Base-by-base conservation (phyloP, 108 stramenopile genomes). In the Aurantiochytrium sp. region DNA sequence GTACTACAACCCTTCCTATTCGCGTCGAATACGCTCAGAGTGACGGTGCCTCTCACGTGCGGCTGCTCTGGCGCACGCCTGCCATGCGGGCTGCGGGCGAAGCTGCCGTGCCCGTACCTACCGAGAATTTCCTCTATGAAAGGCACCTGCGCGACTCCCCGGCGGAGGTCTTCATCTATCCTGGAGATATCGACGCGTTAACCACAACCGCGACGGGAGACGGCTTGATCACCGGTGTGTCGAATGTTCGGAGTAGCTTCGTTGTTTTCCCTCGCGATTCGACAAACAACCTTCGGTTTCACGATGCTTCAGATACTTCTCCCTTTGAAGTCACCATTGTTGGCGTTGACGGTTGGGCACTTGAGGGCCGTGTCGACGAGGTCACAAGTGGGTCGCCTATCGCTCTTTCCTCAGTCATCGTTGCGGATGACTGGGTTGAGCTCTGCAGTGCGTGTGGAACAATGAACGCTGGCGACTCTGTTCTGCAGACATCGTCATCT, bases 321-420 rank as follows among this genome's bases (percentile, higher is more conserved):
- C 94, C 94, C 88, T 76, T 91, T 23, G 64, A 69, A 23, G 89
- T 96, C 19, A 71, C 89, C 3, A 92, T 96, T 5, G 72, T 89
- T 64, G 96, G 96, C 6, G 88, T 72, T n/a, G 93, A n/a, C 19
- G 96, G 91, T 47, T 96, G 96, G 96, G 96, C 96, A 0, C 58
- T 59, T 14, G 90, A 92, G 25, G 96, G 95, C 12, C 88, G 95
- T 21, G 87, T 92, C 18, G 93, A 94, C 87, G 92, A 94, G 59
- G 72, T 88, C 29, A 47, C 59, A 18, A 8, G 25, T 6, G 42
- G 72, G 10, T 18, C 49, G 3, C 58, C 89, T 0, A 23, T 87
- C n/a, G 8, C 35, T 16, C 5, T 91, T 8, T 25, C 49, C 29
- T 3, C 69, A 5, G 0, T 4, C 0, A 44, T 89, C 5, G 58